Base-by-base conservation (phyloP, 768 basidiomycete species). In the Mycena galericulata region DNA sequence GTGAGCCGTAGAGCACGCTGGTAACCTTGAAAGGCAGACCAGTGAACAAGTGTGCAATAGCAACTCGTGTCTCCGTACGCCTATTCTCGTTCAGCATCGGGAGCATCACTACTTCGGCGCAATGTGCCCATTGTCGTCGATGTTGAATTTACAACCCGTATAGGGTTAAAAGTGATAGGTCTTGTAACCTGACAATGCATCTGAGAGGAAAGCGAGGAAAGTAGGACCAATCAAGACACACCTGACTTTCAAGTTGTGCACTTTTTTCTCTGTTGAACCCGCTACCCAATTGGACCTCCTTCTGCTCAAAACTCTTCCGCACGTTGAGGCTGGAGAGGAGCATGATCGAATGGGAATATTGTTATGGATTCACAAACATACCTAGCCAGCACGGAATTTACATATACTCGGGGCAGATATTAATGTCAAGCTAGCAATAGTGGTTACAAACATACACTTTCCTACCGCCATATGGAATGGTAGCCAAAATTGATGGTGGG, bases 381-480 rank as follows among this genome's bases (percentile, higher is more conserved):
- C 67, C 55, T 62, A 0, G 60, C 61, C 4, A 68, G 32, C 26
- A 68, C 67, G 14, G 61, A 63, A 18, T 68, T 68, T 3, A 68
- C 62, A 38, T 68, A 68, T 8, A 68, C 64, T 65, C 30, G 36
- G 12, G 20, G 29, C n/a, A 20, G n/a, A 36, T 3, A n/a, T 55
- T 10, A 58, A 26, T 18, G 18, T n/a, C n/a, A n/a, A n/a, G n/a
- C n/a, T n/a, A n/a, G n/a, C n/a, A n/a, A n/a, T n/a, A n/a, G n/a
- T n/a, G 26, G 22, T 24, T 6, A 15, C 2, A 6, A 10, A 58
- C 64, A 5, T 41, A 51, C 64, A 46, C 14, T 68, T 68, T 11
- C 67, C 67, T 7, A 68, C 67, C 0, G 17, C 62, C 56, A 68
- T 51, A 22, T 63, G 61, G 46, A 63, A 62, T 3, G 67, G 61